These are phyloP conservation scores for Aspergillus neotritici DNA, from an alignment of 2,329 filamentous ascomycete species.

Conservation along the genomic window DNA sequence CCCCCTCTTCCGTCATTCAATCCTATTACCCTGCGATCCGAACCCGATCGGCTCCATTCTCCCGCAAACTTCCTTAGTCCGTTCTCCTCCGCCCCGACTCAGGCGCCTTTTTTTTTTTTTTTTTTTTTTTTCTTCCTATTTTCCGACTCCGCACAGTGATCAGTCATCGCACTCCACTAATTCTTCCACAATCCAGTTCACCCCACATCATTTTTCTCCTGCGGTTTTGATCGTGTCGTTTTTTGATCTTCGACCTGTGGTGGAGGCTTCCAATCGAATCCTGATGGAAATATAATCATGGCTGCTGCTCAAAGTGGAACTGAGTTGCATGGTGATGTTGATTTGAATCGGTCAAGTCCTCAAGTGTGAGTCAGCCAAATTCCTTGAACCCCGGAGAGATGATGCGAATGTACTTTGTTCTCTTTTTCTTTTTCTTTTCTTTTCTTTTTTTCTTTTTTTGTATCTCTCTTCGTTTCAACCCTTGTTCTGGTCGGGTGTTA, in stretches of 20 bases:
- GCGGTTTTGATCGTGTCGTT: constrained; percentile 3
- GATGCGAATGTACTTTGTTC: constrained; percentile 1
- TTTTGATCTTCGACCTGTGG: constrained; percentile 6
- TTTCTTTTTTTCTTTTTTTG: not conserved
- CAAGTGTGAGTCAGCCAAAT: constrained; percentile 48
- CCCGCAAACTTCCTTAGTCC: constrained; percentile 37
- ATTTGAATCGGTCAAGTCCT: constrained; percentile 54
- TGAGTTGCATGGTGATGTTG: constrained; percentile 49
- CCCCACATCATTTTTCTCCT: constrained; percentile 5
- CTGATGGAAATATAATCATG: constrained; percentile 37
- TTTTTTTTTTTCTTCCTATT: constrained; percentile 5
- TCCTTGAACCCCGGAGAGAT: not conserved
- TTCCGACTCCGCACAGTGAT: constrained; percentile 9
- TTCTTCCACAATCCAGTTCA: constrained; percentile 5
- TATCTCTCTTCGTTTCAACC: too few species aligned
- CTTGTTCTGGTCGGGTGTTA: too few species aligned
- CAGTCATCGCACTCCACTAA: constrained; percentile 8
- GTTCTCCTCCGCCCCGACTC: constrained; percentile 21
- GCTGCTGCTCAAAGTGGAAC: constrained; percentile 42
- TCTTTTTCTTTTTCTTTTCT: not conserved
- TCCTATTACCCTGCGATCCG: constrained; percentile 11
- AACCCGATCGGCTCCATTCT: constrained; percentile 21
- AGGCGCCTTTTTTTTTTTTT: constrained; percentile 14
- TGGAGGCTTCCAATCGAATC: constrained; percentile 9
- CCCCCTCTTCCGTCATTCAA: too few species aligned